Evolutionary conservation across 129 eudicot species (phyloP).

Genomic region (Sambucus nigra): DNA sequence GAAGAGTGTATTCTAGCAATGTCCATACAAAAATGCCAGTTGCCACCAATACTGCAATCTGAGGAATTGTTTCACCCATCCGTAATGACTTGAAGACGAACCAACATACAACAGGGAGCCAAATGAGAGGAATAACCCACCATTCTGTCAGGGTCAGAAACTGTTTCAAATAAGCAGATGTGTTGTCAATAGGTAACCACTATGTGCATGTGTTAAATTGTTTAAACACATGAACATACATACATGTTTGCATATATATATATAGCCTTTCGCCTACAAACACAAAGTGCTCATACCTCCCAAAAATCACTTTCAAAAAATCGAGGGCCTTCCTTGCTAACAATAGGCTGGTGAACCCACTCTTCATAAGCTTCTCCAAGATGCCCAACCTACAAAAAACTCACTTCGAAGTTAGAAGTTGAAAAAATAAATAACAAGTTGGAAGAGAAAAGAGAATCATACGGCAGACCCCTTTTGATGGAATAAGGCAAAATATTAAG

Average conservation of each 20-base stretch:
- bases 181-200: no score
- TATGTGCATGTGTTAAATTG: no score
- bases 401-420: neutral
- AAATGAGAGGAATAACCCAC: slow-evolving; percentile 75
- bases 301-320: slow-evolving; percentile 80
- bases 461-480: no score
- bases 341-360: slow-evolving; percentile 99
- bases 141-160: slow-evolving; percentile 62
- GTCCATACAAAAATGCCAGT: slow-evolving; percentile 77
- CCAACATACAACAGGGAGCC: slow-evolving; percentile 95
- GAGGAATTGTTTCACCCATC: slow-evolving; percentile 56
- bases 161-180: slow-evolving; percentile 39
- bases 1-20: slow-evolving; percentile 72
- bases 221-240: neutral
- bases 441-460: no score
- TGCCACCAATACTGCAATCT: slow-evolving; percentile 38
- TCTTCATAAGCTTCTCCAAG: slow-evolving; percentile 96
- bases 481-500: no score
- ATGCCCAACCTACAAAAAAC: slow-evolving; percentile 72
- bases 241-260: neutral
- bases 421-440: neutral
- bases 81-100: slow-evolving; percentile 41
- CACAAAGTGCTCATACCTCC: slow-evolving; percentile 50
- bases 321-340: slow-evolving; percentile 93
- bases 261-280: neutral